Conservation (phyloP, 352 stramenopile genomes). For the Pythium rishiriense region DNA sequence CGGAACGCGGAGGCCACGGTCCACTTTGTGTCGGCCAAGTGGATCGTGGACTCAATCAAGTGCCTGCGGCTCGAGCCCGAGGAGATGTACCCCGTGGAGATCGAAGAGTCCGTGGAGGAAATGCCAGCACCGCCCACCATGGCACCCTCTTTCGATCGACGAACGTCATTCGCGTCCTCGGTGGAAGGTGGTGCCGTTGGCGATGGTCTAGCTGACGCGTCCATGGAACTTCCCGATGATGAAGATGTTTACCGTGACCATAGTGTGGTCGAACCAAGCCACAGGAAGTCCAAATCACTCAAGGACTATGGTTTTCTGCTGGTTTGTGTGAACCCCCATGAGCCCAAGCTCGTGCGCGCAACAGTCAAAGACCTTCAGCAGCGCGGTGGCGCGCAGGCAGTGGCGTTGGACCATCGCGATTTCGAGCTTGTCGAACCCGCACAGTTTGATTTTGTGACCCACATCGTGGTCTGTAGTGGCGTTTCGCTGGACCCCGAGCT, state of each 20-base stretch:
- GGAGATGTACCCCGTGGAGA: conserved; percentile 63
- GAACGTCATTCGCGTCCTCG: conserved; percentile 5
- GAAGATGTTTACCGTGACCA: conserved; percentile 35
- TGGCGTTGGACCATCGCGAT: conserved; percentile 52
- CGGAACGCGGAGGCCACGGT: conserved; percentile 33
- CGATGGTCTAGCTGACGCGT: background rate
- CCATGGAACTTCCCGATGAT: conserved; percentile 6
- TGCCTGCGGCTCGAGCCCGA: conserved; percentile 53
- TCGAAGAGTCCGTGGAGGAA: conserved; percentile 32
- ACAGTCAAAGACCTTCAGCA: conserved; percentile 42
- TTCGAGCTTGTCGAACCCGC: conserved; percentile 45
- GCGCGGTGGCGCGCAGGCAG: conserved; percentile 35
- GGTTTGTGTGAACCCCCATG: conserved; percentile 50
- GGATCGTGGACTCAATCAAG: conserved; percentile 66
- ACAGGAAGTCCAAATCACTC: conserved; percentile 36
- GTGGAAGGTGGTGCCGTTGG: background rate
- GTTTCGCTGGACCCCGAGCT: conserved; percentile 24
- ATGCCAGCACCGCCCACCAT: background rate
- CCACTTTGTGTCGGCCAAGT: conserved; percentile 60
- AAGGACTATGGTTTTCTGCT: conserved; percentile 56
- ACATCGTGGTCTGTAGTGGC: conserved; percentile 64
- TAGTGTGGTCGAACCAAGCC: background rate
- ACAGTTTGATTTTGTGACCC: conserved; percentile 67
- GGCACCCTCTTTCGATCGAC: conserved; percentile 3
- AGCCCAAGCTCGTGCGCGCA: conserved; percentile 38